Evolutionary conservation across 164 flowering plant genomes (phyloP).

Genomic region (Sextonia rubra): DNA sequence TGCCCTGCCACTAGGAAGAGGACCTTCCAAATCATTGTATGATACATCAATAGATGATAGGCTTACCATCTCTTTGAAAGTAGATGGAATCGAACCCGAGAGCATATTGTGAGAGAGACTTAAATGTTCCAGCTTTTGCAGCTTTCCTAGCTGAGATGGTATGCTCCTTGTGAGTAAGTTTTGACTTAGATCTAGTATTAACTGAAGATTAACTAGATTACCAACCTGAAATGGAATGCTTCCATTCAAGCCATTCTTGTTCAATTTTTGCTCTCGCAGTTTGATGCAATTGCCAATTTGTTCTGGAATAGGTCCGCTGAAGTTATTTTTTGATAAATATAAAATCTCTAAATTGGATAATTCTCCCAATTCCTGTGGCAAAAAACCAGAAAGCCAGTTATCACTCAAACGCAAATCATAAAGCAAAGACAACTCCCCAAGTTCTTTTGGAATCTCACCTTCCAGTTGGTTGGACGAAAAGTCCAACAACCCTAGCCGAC

Average conservation of each 20-base stretch:
- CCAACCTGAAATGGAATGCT: constrained; percentile 4
- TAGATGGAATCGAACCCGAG: constrained; percentile 4
- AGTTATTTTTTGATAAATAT: not conserved
- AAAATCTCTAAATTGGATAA: not conserved
- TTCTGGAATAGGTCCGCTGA: not conserved
- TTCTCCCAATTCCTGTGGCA: not conserved
- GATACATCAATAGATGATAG: not conserved
- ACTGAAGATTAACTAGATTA: not conserved
- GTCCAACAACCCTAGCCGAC: not conserved
- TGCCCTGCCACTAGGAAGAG: not conserved
- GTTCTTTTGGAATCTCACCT: constrained; percentile 3
- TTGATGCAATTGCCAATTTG: not conserved
- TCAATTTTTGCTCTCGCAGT: not conserved
- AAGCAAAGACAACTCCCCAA: not conserved
- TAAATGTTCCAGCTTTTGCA: not conserved
- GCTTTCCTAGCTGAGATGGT: not conserved
- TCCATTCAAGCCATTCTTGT: not conserved
- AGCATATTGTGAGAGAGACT: constrained; percentile 8
- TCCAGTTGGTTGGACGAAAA: not conserved
- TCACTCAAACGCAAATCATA: not conserved
- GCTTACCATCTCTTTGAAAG: not conserved
- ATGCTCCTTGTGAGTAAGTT: not conserved
- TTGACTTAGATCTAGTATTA: not conserved
- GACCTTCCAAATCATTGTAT: not conserved
- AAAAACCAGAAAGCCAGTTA: not conserved